A percentile compares a stretch with the other conserved stretches of the same genome.
These are phyloP conservation scores for Tolypocladium tundrense DNA, from an alignment of 2,329 filamentous ascomycete genomes.

Conservation along the genomic window DNA sequence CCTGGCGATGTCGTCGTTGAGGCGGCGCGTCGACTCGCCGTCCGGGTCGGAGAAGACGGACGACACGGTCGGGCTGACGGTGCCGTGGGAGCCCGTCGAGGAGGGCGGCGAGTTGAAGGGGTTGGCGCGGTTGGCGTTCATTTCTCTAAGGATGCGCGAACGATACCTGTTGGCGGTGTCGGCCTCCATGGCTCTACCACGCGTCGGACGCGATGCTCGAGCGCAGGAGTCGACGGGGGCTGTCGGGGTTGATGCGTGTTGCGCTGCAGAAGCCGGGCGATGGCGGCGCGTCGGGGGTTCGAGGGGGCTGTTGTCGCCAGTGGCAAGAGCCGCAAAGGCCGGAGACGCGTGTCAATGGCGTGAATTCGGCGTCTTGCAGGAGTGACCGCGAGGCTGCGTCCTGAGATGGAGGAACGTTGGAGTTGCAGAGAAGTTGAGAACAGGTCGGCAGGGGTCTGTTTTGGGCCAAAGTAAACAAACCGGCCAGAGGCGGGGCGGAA, in stretches of 20 bases:
- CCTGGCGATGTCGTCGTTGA: constrained; percentile 38
- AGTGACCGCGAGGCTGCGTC: not conserved
- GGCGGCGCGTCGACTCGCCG: constrained; percentile 41
- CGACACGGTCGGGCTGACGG: constrained; percentile 42
- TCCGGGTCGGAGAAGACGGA: constrained; percentile 43
- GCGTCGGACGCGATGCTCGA: constrained; percentile 3
- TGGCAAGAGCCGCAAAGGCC: not conserved
- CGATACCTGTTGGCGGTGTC: constrained; percentile 31
- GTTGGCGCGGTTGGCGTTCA: constrained; percentile 42
- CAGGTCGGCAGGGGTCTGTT: not conserved
- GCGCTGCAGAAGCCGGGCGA: not conserved
- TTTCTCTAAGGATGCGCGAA: constrained; percentile 39
- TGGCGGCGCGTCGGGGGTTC: not conserved
- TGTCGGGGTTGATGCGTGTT: not conserved
- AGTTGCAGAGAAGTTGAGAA: not conserved
- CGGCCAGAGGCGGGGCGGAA: not conserved
- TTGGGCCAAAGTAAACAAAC: not conserved
- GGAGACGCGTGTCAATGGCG: not conserved
- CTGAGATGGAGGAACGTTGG: not conserved
- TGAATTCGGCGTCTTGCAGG: not conserved
- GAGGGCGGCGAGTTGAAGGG: constrained; percentile 49
- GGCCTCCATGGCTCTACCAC: constrained; percentile 27
- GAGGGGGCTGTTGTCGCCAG: not conserved
- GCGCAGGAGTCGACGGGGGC: not conserved
- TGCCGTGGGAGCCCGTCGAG: constrained; percentile 47